Percentiles rank a stretch among this genome's conserved stretches.
Conservation (phyloP, 257 asterid species). For the Lycium barbarum region DNA sequence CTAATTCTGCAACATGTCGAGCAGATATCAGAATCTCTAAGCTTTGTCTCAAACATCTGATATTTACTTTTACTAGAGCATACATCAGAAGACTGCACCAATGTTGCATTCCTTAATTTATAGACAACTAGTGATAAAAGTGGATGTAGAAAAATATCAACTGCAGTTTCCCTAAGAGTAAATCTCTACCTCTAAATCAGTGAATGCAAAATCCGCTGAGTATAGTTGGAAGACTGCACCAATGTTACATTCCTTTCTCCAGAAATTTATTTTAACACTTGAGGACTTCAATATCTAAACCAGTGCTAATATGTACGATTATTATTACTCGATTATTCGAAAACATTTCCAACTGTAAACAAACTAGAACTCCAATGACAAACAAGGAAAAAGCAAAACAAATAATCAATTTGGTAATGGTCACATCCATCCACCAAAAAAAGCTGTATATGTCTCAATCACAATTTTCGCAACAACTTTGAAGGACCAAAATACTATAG, state of each 20-base stretch:
- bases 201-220: too few species aligned
- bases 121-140: too few species aligned
- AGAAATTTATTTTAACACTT: neutral
- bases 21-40: too few species aligned
- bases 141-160: too few species aligned
- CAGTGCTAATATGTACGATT: neutral
- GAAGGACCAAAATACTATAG: neutral
- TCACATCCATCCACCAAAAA: neutral
- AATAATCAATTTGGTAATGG: neutral
- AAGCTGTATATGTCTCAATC: neutral
- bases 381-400: neutral
- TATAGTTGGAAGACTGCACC: too few species aligned
- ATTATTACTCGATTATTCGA: neutral
- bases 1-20: neutral
- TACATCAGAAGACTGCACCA: too few species aligned
- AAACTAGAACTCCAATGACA: neutral
- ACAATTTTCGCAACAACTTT: neutral
- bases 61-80: too few species aligned
- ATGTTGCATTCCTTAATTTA: too few species aligned
- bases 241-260: neutral
- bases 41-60: too few species aligned
- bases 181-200: too few species aligned
- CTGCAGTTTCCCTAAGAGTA: too few species aligned
- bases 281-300: neutral
- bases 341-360: neutral